phyloP scores from a whole-genome alignment of 495 filamentous ascomycete genomes.

The Trichoderma asperelloides region DNA sequence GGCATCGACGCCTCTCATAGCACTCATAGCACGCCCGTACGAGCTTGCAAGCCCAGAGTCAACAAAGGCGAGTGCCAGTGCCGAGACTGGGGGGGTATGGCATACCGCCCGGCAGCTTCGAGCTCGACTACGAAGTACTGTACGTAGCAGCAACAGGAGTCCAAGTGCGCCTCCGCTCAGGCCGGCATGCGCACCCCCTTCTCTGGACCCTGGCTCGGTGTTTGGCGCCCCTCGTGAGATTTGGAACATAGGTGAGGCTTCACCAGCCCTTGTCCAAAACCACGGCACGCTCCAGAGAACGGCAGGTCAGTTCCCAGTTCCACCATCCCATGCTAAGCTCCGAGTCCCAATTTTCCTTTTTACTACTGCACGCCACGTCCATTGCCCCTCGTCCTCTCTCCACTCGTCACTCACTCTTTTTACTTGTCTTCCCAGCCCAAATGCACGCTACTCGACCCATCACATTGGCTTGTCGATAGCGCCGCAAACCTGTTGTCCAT shows the following conservation, averaged over 20 bases:
- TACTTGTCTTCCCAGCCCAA: neutral
- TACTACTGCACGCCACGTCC: conserved; percentile 6
- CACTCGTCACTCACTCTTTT: conserved; percentile 7
- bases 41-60: neutral
- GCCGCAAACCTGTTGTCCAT: neutral
- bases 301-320: conserved; percentile 4
- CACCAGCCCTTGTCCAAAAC: conserved; percentile 5
- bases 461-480: conserved; percentile 7
- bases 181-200: neutral
- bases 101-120: no score
- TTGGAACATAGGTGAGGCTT: conserved; percentile 8
- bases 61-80: neutral
- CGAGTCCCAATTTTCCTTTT: conserved; percentile 4
- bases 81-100: neutral
- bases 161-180: neutral
- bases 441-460: conserved; percentile 2
- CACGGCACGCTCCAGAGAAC: conserved; percentile 1
- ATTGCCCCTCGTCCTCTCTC: conserved; percentile 1
- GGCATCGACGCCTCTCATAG: neutral
- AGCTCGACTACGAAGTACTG: neutral
- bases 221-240: neutral
- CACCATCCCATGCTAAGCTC: conserved; percentile 5
- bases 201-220: neutral
- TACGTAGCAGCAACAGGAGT: no score
- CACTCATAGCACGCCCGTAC: neutral